These are phyloP conservation scores for Auricularia heimuer DNA, from an alignment of 768 basidiomycete genomes.

Conservation along the genomic window DNA sequence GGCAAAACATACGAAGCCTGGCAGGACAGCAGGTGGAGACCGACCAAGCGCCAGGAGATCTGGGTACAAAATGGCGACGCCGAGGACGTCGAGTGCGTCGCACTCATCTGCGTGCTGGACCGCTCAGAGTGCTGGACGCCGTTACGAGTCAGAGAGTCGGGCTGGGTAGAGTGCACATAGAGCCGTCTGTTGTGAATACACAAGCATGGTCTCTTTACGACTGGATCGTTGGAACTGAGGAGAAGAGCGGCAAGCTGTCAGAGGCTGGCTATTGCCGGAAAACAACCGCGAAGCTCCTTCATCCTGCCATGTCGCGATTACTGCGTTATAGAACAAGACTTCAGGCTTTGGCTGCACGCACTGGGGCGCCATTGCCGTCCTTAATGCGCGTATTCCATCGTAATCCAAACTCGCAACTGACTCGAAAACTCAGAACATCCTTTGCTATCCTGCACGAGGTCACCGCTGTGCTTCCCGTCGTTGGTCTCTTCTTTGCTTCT, in stretches of 20 bases:
- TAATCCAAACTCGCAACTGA: not conserved
- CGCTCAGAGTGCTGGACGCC: not conserved
- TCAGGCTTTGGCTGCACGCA: constrained; percentile 50
- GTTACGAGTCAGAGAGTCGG: not conserved
- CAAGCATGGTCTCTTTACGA: too few species aligned
- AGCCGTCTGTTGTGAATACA: too few species aligned
- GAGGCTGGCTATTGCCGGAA: too few species aligned
- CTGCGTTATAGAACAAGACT: constrained; percentile 45
- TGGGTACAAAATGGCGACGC: not conserved
- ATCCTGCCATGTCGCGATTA: not conserved
- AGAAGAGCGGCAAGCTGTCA: too few species aligned
- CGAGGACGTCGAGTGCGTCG: not conserved
- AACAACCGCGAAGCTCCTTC: too few species aligned
- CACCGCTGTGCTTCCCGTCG: constrained; percentile 69
- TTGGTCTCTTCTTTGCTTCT: constrained; percentile 63
- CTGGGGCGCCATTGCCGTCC: constrained; percentile 68
- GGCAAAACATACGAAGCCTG: not conserved
- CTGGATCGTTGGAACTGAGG: too few species aligned
- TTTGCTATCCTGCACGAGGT: constrained; percentile 81
- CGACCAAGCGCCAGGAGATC: not conserved
- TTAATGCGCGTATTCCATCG: constrained; percentile 27
- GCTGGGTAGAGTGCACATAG: not conserved
- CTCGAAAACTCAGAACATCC: constrained; percentile 30
- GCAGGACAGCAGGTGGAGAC: not conserved
- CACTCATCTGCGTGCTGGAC: not conserved